A percentile compares a stretch with the other conserved stretches of the same genome.
These are phyloP conservation scores for Fraxinus nigra DNA, from an alignment of 305 asterid species.

Conservation along the genomic window DNA sequence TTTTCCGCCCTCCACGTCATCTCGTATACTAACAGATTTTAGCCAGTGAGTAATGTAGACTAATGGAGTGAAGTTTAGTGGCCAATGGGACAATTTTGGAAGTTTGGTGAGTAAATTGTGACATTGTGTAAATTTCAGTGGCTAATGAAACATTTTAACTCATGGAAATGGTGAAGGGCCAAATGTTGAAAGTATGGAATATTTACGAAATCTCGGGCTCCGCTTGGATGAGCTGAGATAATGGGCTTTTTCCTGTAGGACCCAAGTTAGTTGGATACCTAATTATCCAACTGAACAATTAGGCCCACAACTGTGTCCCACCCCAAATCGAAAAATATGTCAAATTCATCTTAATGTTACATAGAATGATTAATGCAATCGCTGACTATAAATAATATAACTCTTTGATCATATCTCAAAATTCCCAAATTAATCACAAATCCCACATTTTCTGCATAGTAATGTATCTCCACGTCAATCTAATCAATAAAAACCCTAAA, in stretches of 20 bases:
- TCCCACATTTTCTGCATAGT: background rate
- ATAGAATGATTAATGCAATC: no score
- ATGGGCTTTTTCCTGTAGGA: background rate
- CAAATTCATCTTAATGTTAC: background rate
- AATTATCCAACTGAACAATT: background rate
- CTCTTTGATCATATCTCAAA: background rate
- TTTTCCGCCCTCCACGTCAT: background rate
- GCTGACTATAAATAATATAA: no score
- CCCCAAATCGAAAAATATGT: no score
- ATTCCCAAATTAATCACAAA: background rate
- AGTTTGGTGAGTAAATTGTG: background rate
- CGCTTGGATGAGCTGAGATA: background rate
- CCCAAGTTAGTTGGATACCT: background rate
- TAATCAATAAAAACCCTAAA: no score
- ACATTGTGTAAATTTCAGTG: background rate
- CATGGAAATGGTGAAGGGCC: background rate
- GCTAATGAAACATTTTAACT: no score
- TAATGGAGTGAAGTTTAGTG: background rate
- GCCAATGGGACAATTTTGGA: background rate
- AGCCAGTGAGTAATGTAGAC: no score
- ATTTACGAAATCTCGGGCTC: background rate
- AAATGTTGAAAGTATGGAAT: background rate
- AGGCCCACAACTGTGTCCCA: background rate
- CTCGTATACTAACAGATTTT: background rate
- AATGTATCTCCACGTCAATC: no score